Evolutionary conservation across 1,284 basidiomycete genomes (phyloP), one percentile per base, ranked within the genome.

Genomic region (Pisolithus thermaeus): DNA sequence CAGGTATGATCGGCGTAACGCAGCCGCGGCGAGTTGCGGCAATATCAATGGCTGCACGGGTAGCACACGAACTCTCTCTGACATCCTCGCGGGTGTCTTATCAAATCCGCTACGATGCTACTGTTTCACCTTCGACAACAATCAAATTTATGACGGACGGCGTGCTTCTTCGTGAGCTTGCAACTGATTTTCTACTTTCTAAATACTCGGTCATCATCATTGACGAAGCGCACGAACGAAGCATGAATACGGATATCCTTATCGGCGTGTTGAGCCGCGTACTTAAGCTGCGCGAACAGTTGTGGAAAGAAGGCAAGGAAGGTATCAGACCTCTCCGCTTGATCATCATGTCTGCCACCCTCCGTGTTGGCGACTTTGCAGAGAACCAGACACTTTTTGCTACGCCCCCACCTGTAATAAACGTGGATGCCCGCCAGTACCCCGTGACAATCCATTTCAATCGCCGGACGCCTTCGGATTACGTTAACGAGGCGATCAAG

Each of bases 121-220:
- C 92, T 0, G 88, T 93, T 0, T 92, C 92, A 3, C 77, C 91
- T 0, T 78, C 84, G 23, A 99, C 97, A 0, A 84, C 84, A 7
- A 93, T 99, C 75, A 98, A 99, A 70, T 99, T 99, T 76, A 99
- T 99, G 96, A 99, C 97, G 2, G 97, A 99, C 63, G 97, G 97
- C 75, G 93, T 99, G 14, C 73, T 99, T 23, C 75, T 99, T 11
- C 86, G 97, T 52, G 97, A 99, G 69, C 77, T 99, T 22, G 87
- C 92, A 0, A 83, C 81, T 14, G 96, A 99, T 65, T 96, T 99
- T 65, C 69, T 97, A 30, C 76, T 99, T 16, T 82, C 75, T 49
- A 91, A 87, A 65, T 99, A 99, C 69, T 94, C 91, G 23, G 89
- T 97, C 32, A 83, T 99, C 57, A 88, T 99, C 53, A 89, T 97